Base-by-base conservation (phyloP, 805 yeast species). In the Saccharomycopsis capsularis region DNA sequence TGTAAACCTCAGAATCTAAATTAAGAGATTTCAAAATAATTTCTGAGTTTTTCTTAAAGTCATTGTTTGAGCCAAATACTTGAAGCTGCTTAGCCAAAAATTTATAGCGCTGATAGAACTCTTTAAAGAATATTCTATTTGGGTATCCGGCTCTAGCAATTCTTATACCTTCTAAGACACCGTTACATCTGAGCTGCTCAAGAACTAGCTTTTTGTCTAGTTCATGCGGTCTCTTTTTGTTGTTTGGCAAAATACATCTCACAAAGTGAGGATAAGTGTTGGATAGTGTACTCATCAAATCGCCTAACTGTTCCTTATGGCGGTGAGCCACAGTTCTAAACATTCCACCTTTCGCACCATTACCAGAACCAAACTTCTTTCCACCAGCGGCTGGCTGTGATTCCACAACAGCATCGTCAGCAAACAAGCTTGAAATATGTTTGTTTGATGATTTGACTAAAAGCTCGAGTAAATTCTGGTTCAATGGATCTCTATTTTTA, bases 81-180 rank as follows among this genome's bases (percentile, higher is more conserved):
- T 71, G 72, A 36, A 69, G 65, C 42, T 74, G 74, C 15, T 72
- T 68, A 5, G 79, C 73, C 23, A 93, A 68, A n/a, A 90, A 76
- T 27, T 76, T 76, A 62, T 93, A 93, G 47, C 96, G 74, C 35
- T 70, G 73, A 45, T 75, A 78, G 66, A 93, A 93, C 42, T 87
- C 91, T 40, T 81, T 77, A 64, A 90, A 91, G 25, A 81, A 78
- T 61, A 91, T 79, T 56, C 96, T 77, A 64, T 93, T 93, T 3
- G 99, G 99, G 64, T 84, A 93, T 2, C 99, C 99, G 6, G 96
- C 88, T 55, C 99, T 76, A 0, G 98, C 96, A 52, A 93, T 93
- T 64, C 99, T 76, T 27, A 93, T 93, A 53, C 99, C 99, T 70
- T 93, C 99, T 45, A 93, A 68, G 15, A 93, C 99, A 75, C 99